Percentiles rank a stretch among this genome's conserved stretches.
Conservation (phyloP, 768 basidiomycete genomes). For the Peribolospora baueri region DNA sequence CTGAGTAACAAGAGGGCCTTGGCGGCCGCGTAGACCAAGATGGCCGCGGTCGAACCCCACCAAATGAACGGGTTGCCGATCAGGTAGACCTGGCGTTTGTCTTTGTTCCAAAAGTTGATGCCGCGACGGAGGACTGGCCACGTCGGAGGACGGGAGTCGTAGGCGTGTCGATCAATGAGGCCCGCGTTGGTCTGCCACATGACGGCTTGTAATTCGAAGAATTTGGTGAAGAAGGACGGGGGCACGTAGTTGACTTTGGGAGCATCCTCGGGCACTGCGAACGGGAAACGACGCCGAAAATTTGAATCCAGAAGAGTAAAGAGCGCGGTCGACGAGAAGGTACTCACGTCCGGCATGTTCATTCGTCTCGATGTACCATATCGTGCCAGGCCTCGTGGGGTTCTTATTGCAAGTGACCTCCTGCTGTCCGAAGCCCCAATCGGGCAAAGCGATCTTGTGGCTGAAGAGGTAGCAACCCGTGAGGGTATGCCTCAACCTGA, state of each 20-base stretch:
- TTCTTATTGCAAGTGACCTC: slow-evolving; percentile 99
- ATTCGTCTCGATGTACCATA: slow-evolving; percentile 86
- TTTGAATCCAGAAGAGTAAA: background rate
- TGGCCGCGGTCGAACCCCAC: slow-evolving; percentile 56
- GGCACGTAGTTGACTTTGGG: slow-evolving; percentile 65
- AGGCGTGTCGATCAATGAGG: slow-evolving; percentile 78
- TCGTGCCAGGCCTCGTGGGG: slow-evolving; percentile 59
- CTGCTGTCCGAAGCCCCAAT: slow-evolving; percentile 96
- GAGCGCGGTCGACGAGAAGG: background rate
- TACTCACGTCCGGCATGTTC: slow-evolving; percentile 44
- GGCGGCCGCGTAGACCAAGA: slow-evolving; percentile 39
- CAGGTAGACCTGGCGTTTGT: slow-evolving; percentile 82
- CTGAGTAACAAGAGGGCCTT: slow-evolving; percentile 65
- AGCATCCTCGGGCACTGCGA: slow-evolving; percentile 43
- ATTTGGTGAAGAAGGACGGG: slow-evolving; percentile 78
- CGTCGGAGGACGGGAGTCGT: slow-evolving; percentile 68
- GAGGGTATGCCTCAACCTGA: slow-evolving; percentile 57
- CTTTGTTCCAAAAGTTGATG: slow-evolving; percentile 93
- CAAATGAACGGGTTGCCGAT: slow-evolving; percentile 85
- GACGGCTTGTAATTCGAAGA: slow-evolving; percentile 68
- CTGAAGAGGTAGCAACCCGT: slow-evolving; percentile 93
- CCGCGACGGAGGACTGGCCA: slow-evolving; percentile 86
- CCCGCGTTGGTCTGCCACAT: slow-evolving; percentile 74
- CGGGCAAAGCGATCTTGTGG: slow-evolving; percentile 90
- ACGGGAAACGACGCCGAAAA: background rate